phyloP scores from a whole-genome alignment of 192 early-diverging fungal species.

The Ramicandelaber brevisporus region DNA sequence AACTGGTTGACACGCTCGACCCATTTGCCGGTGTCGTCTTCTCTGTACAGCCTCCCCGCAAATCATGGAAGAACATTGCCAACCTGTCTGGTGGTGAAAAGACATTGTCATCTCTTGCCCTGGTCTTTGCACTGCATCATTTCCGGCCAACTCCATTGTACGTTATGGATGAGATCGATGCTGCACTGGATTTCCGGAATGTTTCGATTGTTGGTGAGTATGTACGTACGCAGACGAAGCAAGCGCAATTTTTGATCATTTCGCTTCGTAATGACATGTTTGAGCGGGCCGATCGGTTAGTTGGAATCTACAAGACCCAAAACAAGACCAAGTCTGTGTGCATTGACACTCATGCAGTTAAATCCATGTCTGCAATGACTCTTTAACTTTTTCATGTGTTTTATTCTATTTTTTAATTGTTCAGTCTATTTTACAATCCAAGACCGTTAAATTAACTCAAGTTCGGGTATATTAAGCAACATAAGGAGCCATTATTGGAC shows the following conservation, averaged over 20 bases:
- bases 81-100: conserved; percentile 99
- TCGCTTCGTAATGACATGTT: conserved; percentile 99
- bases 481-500: too few relatives aligned
- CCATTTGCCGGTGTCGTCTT: conserved; percentile 97
- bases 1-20: conserved; percentile 84
- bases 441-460: too few relatives aligned
- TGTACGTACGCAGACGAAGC: conserved; percentile 87
- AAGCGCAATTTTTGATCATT: conserved; percentile 98
- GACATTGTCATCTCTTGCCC: conserved; percentile 91
- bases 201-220: conserved; percentile 98
- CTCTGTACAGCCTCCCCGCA: conserved; percentile 97
- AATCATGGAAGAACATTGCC: conserved; percentile 98
- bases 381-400: too few relatives aligned
- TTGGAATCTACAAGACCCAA: conserved; percentile 95
- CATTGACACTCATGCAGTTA: conserved; percentile 27
- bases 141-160: conserved; percentile 99
- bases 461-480: too few relatives aligned
- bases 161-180: conserved; percentile 99
- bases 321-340: conserved; percentile 64
- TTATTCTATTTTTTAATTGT: too few relatives aligned
- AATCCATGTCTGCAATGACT: too few relatives aligned
- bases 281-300: conserved; percentile 91
- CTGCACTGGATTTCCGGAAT: conserved; percentile 94
- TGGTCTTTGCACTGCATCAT: conserved; percentile 97
- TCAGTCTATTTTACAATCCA: too few relatives aligned